These are phyloP conservation scores for Solanum lycopersicoides DNA, from an alignment of 257 asterid genomes.

Conservation along the genomic window DNA sequence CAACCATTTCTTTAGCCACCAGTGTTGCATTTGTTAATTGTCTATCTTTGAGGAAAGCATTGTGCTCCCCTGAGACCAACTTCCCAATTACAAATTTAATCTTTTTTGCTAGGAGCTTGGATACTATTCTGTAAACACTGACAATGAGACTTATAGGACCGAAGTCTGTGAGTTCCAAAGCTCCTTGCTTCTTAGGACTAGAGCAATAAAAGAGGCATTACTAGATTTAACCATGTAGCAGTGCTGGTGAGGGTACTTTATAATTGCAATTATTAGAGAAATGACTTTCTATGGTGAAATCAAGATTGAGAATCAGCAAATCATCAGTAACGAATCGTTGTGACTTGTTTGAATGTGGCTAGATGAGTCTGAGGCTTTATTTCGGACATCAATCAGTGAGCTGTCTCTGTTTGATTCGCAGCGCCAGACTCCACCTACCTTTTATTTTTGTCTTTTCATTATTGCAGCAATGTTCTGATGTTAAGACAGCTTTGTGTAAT, in stretches of 20 bases:
- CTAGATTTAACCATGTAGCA: neutral
- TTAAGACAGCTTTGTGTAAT: neutral
- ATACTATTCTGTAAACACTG: neutral
- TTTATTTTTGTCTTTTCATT: no score
- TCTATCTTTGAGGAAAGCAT: neutral
- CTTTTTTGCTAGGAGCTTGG: neutral
- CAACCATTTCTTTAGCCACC: neutral
- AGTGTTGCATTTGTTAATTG: neutral
- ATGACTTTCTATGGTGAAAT: neutral
- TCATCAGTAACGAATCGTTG: neutral
- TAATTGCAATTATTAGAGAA: neutral
- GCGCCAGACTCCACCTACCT: neutral
- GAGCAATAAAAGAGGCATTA: neutral
- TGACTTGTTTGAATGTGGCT: neutral
- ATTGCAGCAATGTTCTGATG: neutral
- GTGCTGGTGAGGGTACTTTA: neutral
- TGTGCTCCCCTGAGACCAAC: neutral
- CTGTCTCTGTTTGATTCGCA: neutral
- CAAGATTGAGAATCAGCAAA: neutral
- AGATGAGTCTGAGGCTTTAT: neutral
- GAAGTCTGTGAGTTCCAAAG: neutral
- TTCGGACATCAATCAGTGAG: neutral
- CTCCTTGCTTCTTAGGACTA: neutral
- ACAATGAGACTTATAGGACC: neutral
- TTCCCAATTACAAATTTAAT: neutral